Conservation (phyloP, 139 green algal species). For the Chlamydomonas eustigma region DNA sequence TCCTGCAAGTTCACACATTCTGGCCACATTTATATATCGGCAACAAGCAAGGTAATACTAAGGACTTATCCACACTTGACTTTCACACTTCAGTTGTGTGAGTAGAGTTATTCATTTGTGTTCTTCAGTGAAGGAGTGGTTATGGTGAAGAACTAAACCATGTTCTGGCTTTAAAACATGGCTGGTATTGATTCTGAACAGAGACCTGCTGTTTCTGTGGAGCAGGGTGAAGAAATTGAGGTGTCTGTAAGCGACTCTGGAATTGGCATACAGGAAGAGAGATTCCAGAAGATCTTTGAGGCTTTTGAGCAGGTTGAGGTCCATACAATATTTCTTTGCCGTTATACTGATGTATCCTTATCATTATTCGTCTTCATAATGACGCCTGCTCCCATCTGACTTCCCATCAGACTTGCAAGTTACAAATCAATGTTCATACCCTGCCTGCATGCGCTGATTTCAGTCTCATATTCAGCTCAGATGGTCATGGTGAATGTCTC, state of each 20-base stretch:
- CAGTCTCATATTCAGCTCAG: conserved; percentile 52
- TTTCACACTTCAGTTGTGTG: too few species aligned
- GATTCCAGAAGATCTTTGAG: conserved; percentile 22
- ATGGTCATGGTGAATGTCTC: neutral
- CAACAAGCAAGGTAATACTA: conserved; percentile 6
- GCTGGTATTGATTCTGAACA: neutral
- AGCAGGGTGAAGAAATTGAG: conserved; percentile 38
- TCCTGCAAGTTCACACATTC: conserved; percentile 23
- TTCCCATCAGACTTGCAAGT: too few species aligned
- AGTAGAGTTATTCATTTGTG: neutral
- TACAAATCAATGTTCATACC: conserved; percentile 60
- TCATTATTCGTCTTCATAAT: neutral
- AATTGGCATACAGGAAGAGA: conserved; percentile 46
- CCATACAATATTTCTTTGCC: neutral
- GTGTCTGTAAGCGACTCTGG: conserved; percentile 63
- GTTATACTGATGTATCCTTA: neutral
- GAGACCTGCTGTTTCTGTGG: neutral
- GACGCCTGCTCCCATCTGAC: too few species aligned
- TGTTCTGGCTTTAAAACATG: neutral
- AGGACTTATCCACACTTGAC: neutral
- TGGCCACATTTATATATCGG: conserved; percentile 14
- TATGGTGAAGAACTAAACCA: neutral
- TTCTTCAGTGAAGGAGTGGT: neutral
- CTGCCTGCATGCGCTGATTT: conserved; percentile 70
- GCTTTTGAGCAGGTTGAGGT: conserved; percentile 23